phyloP scores from a whole-genome alignment of 2,329 filamentous ascomycete species.

The Pseudogymnoascus sp. region DNA sequence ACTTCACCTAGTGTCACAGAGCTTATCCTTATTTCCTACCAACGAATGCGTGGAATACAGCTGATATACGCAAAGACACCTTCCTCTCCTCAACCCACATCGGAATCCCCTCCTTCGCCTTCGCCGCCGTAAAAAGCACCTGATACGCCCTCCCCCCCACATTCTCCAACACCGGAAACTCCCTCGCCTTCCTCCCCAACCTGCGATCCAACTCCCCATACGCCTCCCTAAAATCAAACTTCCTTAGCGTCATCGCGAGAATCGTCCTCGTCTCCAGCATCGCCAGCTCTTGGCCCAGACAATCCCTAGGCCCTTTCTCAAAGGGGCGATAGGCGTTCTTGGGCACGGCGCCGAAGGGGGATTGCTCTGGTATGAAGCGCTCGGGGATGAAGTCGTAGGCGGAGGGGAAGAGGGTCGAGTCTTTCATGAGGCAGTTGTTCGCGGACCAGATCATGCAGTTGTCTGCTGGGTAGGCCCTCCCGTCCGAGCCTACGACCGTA shows the following conservation, averaged over 20 bases:
- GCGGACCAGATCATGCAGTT: conserved; percentile 9
- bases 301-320: no score
- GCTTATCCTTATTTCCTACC: no score
- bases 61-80: no score
- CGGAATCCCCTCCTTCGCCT: conserved; percentile 22
- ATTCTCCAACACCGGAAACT: conserved; percentile 16
- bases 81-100: conserved; percentile 10
- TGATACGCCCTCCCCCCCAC: conserved; percentile 17
- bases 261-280: no score
- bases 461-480: neutral
- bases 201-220: neutral
- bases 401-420: neutral
- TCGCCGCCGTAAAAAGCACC: conserved; percentile 19
- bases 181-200: conserved; percentile 16
- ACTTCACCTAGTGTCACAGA: no score
- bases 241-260: no score
- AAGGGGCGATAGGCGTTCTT: no score
- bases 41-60: no score
- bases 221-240: no score
- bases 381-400: neutral
- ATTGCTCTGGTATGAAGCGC: no score
- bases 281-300: no score
- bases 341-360: no score
- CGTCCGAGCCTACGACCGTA: neutral
- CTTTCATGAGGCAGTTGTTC: neutral